These are phyloP conservation scores for Panaeolus papilionaceus DNA, from an alignment of 768 basidiomycete species.

Conservation along the genomic window DNA sequence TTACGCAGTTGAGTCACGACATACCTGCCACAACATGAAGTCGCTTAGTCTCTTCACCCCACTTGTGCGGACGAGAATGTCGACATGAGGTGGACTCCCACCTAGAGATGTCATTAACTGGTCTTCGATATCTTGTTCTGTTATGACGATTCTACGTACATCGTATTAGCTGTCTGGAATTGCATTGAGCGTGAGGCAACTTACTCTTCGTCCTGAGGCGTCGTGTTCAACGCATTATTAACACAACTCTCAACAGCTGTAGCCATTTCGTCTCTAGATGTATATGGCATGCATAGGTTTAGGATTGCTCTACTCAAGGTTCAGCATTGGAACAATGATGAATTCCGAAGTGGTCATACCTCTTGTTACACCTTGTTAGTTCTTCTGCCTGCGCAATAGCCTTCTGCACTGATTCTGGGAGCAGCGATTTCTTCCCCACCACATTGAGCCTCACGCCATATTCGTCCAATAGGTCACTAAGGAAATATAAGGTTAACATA, in stretches of 20 bases:
- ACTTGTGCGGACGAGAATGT: constrained; percentile 90
- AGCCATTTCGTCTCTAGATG: constrained; percentile 91
- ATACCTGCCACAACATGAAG: constrained; percentile 95
- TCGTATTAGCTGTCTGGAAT: neutral
- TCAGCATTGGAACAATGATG: constrained; percentile 7
- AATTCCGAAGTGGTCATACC: constrained; percentile 47
- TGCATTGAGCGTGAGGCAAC: constrained; percentile 12
- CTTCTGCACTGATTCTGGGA: constrained; percentile 77
- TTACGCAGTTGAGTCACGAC: constrained; percentile 24
- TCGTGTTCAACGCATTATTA: constrained; percentile 37
- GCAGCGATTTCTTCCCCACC: constrained; percentile 74
- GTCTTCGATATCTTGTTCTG: constrained; percentile 69
- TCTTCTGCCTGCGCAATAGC: constrained; percentile 76
- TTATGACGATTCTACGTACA: constrained; percentile 44
- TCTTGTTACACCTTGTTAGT: constrained; percentile 75
- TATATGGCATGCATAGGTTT: constrained; percentile 93
- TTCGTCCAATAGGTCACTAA: constrained; percentile 77
- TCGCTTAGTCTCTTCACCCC: constrained; percentile 90
- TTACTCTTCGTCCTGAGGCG: constrained; percentile 28
- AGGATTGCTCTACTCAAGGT: constrained; percentile 70
- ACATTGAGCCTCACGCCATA: constrained; percentile 88
- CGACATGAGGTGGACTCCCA: constrained; percentile 75
- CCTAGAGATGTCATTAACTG: constrained; percentile 69
- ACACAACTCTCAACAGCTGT: constrained; percentile 70
- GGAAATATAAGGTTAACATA: constrained; percentile 4